Conservation (phyloP, 768 basidiomycete species). For the Lactarius sp. region DNA sequence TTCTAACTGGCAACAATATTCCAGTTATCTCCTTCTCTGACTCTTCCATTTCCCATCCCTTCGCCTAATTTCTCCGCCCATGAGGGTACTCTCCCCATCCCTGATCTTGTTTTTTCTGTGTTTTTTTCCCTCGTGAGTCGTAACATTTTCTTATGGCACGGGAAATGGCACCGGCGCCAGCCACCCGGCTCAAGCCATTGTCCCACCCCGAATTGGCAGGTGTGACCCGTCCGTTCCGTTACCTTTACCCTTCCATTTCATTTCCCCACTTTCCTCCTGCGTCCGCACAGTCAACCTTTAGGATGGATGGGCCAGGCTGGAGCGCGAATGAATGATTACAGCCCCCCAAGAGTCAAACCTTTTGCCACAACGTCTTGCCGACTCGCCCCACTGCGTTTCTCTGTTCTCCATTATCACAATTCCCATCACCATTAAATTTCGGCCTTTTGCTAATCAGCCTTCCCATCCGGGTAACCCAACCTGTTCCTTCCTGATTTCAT, state of each 20-base stretch:
- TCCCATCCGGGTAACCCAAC: conserved; percentile 7
- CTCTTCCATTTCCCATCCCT: conserved; percentile 22
- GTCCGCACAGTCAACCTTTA: not conserved
- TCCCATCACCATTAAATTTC: conserved; percentile 11
- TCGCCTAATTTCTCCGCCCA: conserved; percentile 12
- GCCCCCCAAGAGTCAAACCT: not conserved
- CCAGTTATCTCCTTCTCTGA: conserved; percentile 17
- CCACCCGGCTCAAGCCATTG: conserved; percentile 8
- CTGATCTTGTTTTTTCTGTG: not conserved
- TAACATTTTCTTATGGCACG: not conserved
- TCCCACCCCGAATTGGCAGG: not conserved
- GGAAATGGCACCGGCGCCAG: conserved; percentile 1
- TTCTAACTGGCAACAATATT: conserved; percentile 19
- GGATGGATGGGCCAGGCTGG: not conserved
- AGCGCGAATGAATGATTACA: not conserved
- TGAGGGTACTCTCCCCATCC: conserved; percentile 6
- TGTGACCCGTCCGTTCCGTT: conserved; percentile 4
- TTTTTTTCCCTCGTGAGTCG: conserved; percentile 22
- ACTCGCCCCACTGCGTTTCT: not conserved
- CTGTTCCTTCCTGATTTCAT: conserved; percentile 10
- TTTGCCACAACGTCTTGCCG: not conserved
- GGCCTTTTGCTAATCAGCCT: conserved; percentile 16
- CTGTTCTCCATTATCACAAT: not conserved
- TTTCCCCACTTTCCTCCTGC: not conserved
- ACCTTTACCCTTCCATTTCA: not conserved